Percentiles rank a stretch among this genome's conserved stretches.
phyloP scores from a whole-genome alignment of 345 rosid genomes.

The Microcos paniculata region DNA sequence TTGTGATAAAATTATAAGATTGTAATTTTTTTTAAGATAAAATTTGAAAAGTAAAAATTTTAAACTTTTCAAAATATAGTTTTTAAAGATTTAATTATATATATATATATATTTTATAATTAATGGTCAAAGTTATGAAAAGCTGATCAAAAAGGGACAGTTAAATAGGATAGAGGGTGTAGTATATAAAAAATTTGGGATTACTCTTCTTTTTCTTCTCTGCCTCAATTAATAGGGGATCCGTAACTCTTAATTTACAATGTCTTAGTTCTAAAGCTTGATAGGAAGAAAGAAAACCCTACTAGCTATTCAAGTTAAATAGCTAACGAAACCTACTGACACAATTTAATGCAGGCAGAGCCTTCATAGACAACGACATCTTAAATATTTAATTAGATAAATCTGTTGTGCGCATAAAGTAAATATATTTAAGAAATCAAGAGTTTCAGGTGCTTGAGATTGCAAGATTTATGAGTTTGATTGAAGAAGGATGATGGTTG shows the following conservation, averaged over 20 bases:
- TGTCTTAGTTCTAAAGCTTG: too few relatives aligned
- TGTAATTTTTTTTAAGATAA: too few relatives aligned
- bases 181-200: too few relatives aligned
- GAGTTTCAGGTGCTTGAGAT: conserved; percentile 10
- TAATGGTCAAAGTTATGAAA: too few relatives aligned
- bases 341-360: conserved; percentile 17
- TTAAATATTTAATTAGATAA: neutral
- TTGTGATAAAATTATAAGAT: too few relatives aligned
- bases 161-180: too few relatives aligned
- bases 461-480: neutral
- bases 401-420: neutral
- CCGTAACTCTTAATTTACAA: too few relatives aligned
- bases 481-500: neutral
- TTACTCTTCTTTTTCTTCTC: neutral
- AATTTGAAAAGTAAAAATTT: too few relatives aligned
- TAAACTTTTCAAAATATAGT: too few relatives aligned
- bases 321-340: neutral
- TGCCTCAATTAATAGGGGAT: conserved; percentile 6
- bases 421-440: conserved; percentile 5
- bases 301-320: neutral
- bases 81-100: too few relatives aligned
- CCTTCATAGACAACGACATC: neutral
- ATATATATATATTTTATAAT: too few relatives aligned
- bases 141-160: too few relatives aligned
- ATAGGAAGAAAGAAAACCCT: neutral